Percentiles rank a stretch among this genome's conserved stretches.
Conservation (phyloP, 148 eudicot species). For the Cornus controversa region DNA sequence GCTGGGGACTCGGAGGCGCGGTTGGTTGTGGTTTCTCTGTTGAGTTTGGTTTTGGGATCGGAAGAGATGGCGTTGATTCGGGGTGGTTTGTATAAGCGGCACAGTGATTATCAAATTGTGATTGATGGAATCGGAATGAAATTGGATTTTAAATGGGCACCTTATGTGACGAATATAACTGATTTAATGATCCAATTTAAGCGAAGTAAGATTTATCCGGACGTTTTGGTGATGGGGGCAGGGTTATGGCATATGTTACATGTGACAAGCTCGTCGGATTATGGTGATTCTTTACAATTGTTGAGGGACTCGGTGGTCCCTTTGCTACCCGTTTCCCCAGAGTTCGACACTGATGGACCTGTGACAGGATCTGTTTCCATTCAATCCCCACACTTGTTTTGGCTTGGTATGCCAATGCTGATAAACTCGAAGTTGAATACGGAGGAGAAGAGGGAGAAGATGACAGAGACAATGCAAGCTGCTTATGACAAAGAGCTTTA, state of each 20-base stretch:
- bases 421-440: slow-evolving; percentile 80
- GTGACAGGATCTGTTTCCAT: slow-evolving; percentile 20
- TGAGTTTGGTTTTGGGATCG: slow-evolving; percentile 53
- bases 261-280: slow-evolving; percentile 53
- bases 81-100: slow-evolving; percentile 80
- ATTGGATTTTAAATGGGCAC: slow-evolving; percentile 91
- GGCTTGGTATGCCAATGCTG: slow-evolving; percentile 86
- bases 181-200: slow-evolving; percentile 35
- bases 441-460: slow-evolving; percentile 75
- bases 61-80: slow-evolving; percentile 49
- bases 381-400: slow-evolving; percentile 69
- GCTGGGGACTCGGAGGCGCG: slow-evolving; percentile 87
- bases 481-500: slow-evolving; percentile 49
- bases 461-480: slow-evolving; percentile 45
- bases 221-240: slow-evolving; percentile 87
- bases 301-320: slow-evolving; percentile 50
- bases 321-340: slow-evolving; percentile 41
- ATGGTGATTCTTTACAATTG: slow-evolving; percentile 37
- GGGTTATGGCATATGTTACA: slow-evolving; percentile 98
- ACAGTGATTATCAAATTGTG: slow-evolving; percentile 69
- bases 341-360: slow-evolving; percentile 18
- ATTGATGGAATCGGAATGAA: slow-evolving; percentile 73
- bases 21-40: slow-evolving; percentile 59
- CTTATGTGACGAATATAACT: slow-evolving; percentile 63
- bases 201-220: slow-evolving; percentile 53